Evolutionary conservation across 306 rosid species (phyloP), one percentile per base, ranked within the genome.

Genomic region (Ochetophila trinervis): DNA sequence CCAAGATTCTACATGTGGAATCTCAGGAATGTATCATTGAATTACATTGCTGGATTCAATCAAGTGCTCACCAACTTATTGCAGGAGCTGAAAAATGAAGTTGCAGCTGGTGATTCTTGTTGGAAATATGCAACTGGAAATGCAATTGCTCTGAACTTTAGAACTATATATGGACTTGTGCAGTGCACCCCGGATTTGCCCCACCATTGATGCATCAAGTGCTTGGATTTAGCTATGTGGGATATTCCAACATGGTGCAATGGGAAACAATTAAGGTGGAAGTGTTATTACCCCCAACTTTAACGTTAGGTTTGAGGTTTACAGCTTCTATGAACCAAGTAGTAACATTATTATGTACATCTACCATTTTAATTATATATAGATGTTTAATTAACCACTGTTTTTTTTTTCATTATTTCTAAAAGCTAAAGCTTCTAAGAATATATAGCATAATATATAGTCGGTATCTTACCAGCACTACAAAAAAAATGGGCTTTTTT

Each of bases 161-260:
- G 6, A 21, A 13, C 66, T 11, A 13, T 42, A 9, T 45, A 62
- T 15, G 66, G 34, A 23, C 17, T 62, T 23, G 53, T 16, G 12
- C 66, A 62, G 50, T 62, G 66, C 20, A 40, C 50, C 9, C 66
- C 66, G 19, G 66, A 62, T 62, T 62, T 62, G 53, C 42, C 66
- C 8, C 19, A 0, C 6, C 1, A 14, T 11, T n/a, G 42, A 4
- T 62, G 66, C 21, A 19, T 2, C 32, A 62, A 21, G 19, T 62
- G 66, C 51, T 22, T 62, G 34, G 54, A 42, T 13, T 32, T 22
- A 20, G 66, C 53, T 42, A 40, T 44, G 5, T 53, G 35, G 8
- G 53, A 42, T 20, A 20, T 62, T 62, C 30, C 40, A 8, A 35
- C 15, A 7, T 13, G 18, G 52, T 4, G 13, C 7, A 3, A 21